Percentiles rank a stretch among this genome's conserved stretches.
These are phyloP conservation scores for Pseudogymnoascus sp. DNA, from an alignment of 2,329 filamentous ascomycete species.

Conservation along the genomic window DNA sequence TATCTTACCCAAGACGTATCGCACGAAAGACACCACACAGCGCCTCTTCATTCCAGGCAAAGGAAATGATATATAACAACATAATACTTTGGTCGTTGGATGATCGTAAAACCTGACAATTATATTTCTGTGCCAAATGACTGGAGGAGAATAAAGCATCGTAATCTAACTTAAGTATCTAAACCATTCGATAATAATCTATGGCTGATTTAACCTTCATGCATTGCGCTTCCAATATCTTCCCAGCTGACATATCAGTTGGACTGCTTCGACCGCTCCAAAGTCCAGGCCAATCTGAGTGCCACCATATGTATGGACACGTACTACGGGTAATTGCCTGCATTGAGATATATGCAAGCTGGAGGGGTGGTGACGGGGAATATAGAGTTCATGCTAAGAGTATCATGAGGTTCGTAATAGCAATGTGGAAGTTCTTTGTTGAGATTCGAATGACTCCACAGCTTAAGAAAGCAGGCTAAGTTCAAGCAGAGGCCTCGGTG, in stretches of 20 bases:
- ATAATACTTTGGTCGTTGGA: not conserved
- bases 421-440: constrained; percentile 10
- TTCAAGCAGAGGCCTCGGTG: constrained; percentile 6
- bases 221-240: constrained; percentile 8
- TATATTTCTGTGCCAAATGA: constrained; percentile 7
- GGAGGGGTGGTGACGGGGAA: not conserved
- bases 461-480: not conserved
- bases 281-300: constrained; percentile 7
- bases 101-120: not conserved
- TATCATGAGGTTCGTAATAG: constrained; percentile 13
- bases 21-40: not conserved
- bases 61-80: not conserved
- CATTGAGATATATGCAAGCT: not conserved
- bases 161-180: constrained; percentile 9
- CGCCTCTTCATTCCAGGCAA: no score
- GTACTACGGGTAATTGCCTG: constrained; percentile 4
- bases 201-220: constrained; percentile 9
- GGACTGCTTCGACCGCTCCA: not conserved
- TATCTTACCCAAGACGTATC: not conserved
- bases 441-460: constrained; percentile 2
- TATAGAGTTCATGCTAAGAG: constrained; percentile 8
- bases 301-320: constrained; percentile 7
- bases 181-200: constrained; percentile 7
- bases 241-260: constrained; percentile 6
- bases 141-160: constrained; percentile 6